phyloP scores from a whole-genome alignment of 129 eudicot genomes.

The Helichrysum umbraculigerum region DNA sequence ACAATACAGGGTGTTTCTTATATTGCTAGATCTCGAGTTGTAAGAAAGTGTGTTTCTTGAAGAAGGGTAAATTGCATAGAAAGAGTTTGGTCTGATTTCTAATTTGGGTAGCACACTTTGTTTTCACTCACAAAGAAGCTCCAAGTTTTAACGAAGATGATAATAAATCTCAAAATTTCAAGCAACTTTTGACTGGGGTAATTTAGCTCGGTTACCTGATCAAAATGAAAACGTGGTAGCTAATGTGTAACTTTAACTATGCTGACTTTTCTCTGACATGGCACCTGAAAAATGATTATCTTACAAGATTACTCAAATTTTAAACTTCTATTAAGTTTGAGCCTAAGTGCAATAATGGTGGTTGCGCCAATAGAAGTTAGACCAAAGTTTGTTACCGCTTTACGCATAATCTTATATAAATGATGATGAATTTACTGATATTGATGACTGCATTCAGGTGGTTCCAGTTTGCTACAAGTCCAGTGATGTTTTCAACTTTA shows the following conservation, averaged over 20 bases:
- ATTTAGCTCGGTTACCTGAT: not conserved
- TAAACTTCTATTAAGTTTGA: not conserved
- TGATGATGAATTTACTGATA: constrained; percentile 1
- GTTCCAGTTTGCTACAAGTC: constrained; percentile 45
- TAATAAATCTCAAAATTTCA: not conserved
- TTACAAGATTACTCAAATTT: too few relatives aligned
- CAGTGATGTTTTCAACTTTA: constrained; percentile 71
- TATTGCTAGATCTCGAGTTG: not conserved
- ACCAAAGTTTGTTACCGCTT: not conserved
- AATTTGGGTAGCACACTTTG: not conserved
- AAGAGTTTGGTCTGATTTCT: too few relatives aligned
- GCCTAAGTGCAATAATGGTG: not conserved
- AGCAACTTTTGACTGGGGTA: not conserved
- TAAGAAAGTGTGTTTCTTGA: not conserved
- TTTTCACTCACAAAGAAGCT: not conserved
- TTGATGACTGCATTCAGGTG: constrained; percentile 45
- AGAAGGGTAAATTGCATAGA: too few relatives aligned
- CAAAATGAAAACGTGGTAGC: not conserved
- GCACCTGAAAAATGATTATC: too few relatives aligned
- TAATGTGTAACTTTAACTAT: not conserved
- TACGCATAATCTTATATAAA: not conserved
- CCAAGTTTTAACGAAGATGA: not conserved
- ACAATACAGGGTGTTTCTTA: too few relatives aligned
- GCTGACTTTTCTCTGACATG: not conserved
- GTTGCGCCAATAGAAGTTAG: not conserved